phyloP scores from a whole-genome alignment of 169 alveolate species.

The Plasmodium relictum region DNA sequence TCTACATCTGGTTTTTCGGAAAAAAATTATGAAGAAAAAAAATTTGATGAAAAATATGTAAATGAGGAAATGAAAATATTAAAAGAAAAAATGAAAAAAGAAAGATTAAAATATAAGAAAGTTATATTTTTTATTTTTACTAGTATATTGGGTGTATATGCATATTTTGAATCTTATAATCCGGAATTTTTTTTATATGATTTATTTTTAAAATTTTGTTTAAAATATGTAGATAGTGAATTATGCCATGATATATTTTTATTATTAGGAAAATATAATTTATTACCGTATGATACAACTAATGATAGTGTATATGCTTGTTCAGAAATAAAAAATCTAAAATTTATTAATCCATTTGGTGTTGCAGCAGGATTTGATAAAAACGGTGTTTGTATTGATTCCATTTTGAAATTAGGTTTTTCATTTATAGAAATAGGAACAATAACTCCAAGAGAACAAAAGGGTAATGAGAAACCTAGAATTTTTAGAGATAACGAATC shows the following conservation, averaged over 20 bases:
- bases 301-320: conserved; percentile 63
- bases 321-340: conserved; percentile 12
- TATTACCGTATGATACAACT: conserved; percentile 84
- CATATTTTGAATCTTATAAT: conserved; percentile 64
- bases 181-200: conserved; percentile 79
- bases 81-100: conserved; percentile 36
- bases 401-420: conserved; percentile 87
- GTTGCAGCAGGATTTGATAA: conserved; percentile 93
- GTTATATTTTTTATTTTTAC: conserved; percentile 28
- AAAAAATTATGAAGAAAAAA: background rate
- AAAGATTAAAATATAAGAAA: conserved; percentile 33
- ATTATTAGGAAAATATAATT: conserved; percentile 76
- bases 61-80: conserved; percentile 40
- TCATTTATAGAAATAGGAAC: conserved; percentile 92
- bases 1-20: background rate
- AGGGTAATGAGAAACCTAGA: conserved; percentile 90
- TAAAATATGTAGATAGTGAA: conserved; percentile 84
- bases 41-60: background rate
- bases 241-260: conserved; percentile 81
- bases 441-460: conserved; percentile 89
- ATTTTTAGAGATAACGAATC: conserved; percentile 85
- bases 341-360: conserved; percentile 82
- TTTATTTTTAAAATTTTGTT: conserved; percentile 67
- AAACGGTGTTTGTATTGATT: conserved; percentile 86
- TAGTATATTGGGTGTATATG: conserved; percentile 38